These are phyloP conservation scores for Phytophthora quininea DNA, from an alignment of 352 stramenopile genomes.

Conservation along the genomic window DNA sequence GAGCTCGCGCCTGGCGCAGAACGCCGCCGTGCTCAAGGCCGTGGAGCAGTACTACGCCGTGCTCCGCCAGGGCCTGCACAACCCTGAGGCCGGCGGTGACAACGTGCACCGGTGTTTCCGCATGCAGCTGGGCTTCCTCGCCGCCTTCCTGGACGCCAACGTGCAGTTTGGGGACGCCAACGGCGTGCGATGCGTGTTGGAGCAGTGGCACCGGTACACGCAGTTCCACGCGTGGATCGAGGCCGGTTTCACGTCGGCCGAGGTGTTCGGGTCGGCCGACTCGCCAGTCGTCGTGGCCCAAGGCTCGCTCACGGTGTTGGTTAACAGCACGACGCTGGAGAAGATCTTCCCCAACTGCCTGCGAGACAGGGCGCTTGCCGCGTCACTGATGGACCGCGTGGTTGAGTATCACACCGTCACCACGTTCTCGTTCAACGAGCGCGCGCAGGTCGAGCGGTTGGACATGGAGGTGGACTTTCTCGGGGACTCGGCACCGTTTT, in stretches of 20 bases:
- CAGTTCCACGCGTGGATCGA: constrained; percentile 57
- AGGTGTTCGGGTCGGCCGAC: constrained; percentile 52
- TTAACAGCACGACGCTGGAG: constrained; percentile 49
- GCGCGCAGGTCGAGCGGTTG: constrained; percentile 43
- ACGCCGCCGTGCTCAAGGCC: constrained; percentile 56
- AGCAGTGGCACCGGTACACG: constrained; percentile 70
- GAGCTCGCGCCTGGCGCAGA: constrained; percentile 48
- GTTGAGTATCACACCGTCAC: constrained; percentile 45
- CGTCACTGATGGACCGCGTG: constrained; percentile 38
- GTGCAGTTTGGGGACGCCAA: constrained; percentile 43
- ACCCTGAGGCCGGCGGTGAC: constrained; percentile 45
- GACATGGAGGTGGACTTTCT: constrained; percentile 57
- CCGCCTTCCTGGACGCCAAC: constrained; percentile 47
- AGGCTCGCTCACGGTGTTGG: constrained; percentile 34
- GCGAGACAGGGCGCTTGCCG: constrained; percentile 41
- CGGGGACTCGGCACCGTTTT: constrained; percentile 41
- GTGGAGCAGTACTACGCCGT: constrained; percentile 76
- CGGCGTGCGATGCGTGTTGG: constrained; percentile 50
- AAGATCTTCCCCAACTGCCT: constrained; percentile 53
- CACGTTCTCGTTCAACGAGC: constrained; percentile 52
- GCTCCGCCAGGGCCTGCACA: constrained; percentile 59
- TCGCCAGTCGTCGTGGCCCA: constrained; percentile 64
- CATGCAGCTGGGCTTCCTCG: constrained; percentile 59
- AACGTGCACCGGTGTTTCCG: constrained; percentile 57
- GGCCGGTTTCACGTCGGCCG: constrained; percentile 37